phyloP scores from a whole-genome alignment of 129 eudicot species.

The Escallonia herrerae region DNA sequence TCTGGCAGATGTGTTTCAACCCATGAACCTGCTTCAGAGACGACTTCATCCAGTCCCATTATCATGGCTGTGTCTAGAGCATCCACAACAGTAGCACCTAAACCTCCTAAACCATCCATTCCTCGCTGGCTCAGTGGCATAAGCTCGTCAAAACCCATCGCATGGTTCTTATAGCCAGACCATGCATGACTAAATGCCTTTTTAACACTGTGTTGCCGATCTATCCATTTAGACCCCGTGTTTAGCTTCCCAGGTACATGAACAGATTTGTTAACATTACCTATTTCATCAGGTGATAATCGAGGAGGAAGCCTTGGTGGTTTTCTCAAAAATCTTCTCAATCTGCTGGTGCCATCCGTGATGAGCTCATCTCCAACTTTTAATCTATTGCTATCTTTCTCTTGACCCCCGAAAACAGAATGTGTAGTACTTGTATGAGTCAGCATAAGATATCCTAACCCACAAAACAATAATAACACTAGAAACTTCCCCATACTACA shows the following conservation, averaged over 20 bases:
- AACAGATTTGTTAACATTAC: slow-evolving; percentile 29
- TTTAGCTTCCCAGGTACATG: slow-evolving; percentile 22
- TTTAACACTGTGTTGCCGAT: slow-evolving; percentile 54
- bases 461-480: slow-evolving; percentile 53
- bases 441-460: slow-evolving; percentile 60
- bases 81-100: slow-evolving; percentile 51
- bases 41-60: slow-evolving; percentile 40
- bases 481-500: slow-evolving; percentile 89
- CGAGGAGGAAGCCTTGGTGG: slow-evolving; percentile 87
- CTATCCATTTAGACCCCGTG: slow-evolving; percentile 38
- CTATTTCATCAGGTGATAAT: slow-evolving; percentile 67
- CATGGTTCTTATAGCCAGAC: slow-evolving; percentile 74
- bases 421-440: slow-evolving; percentile 41
- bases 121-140: slow-evolving; percentile 50
- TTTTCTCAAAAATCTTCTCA: slow-evolving; percentile 57
- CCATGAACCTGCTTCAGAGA: slow-evolving; percentile 46
- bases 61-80: slow-evolving; percentile 54
- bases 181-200: slow-evolving; percentile 87
- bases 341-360: slow-evolving; percentile 35
- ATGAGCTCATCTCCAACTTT: slow-evolving; percentile 32
- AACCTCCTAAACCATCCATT: slow-evolving; percentile 47
- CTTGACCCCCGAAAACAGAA: slow-evolving; percentile 32
- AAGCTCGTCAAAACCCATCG: slow-evolving; percentile 79
- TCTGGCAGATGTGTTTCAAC: slow-evolving; percentile 36
- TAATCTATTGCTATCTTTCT: slow-evolving; percentile 20